Base-by-base conservation (phyloP, 202 grass and related monocot genomes). In the Eragrostis tef region DNA sequence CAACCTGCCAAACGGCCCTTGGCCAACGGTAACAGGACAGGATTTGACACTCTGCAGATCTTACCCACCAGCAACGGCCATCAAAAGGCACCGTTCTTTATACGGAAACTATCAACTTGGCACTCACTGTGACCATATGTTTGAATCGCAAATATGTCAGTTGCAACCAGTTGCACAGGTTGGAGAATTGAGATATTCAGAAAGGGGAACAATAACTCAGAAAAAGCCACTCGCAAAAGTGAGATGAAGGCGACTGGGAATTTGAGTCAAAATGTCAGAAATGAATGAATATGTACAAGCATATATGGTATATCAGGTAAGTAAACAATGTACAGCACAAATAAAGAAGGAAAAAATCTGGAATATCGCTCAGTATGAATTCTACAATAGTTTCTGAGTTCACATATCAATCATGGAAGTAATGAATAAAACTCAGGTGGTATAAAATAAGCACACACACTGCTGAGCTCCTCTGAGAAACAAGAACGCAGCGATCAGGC, bases 331-430 rank as follows among this genome's bases (percentile, higher is more conserved):
- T 81, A 91, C 56, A 71, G 17, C 51, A 79, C 11, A 16, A 47
- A 7, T n/a, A 5, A 13, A 77, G 36, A 27, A 63, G 25, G 26
- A 52, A 69, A 77, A 29, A 76, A 64, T 36, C 73, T 83, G 44
- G 11, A 73, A 81, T 77, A 49, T 65, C 54, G 74, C 53, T 62
- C 29, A 9, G 77, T 78, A 41, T 73, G 46, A 64, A 56, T 81
- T 81, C 71, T 85, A 92, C 83, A 84, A 86, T 60, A 78, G 46
- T 67, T 75, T 64, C 62, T 43, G 87, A 92, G 77, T 83, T 92
- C 90, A 89, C 84, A 81, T 70, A 89, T 84, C 81, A 84, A 84
- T 69, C 60, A 89, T 78, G 79, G 84, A 70, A 81, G 61, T 31
- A 85, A 89, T 74, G 80, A 87, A 84, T 74, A 63, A 68, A 86